Base-by-base conservation (phyloP, 192 early-diverging fungal genomes). In the Coemansia nantahalensis region DNA sequence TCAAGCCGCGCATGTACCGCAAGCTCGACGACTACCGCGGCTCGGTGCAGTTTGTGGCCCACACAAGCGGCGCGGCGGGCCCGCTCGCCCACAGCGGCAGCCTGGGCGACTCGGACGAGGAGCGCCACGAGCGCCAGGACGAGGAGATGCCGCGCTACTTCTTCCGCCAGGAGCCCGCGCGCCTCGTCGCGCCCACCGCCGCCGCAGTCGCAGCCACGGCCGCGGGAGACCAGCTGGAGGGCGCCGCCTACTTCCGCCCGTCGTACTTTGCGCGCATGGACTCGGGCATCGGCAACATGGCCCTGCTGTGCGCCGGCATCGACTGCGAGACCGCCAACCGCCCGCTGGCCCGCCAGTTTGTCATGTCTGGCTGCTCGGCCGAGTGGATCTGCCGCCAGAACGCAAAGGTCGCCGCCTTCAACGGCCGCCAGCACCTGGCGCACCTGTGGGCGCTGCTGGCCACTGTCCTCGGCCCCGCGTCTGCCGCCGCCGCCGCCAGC, bases 101-200 rank as follows among this genome's bases (percentile, higher is more conserved):
- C n/a, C 16, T 40, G 18, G 57, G 46, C 47, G 51, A 52, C 31
- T 52, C 50, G 5, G 59, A 51, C 44, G 53, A 45, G 19, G 61
- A 59, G 22, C 56, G 73, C 13, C 61, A 62, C 52, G 52, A 77
- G 22, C 66, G 55, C 19, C 47, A 49, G 35, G 47, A 49, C 16
- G 71, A 69, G 21, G 73, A 69, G 18, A 58, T 57, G 26, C 73
- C 73, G 9, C 61, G 59, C 8, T 77, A 54, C 39, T 77, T 62
- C 31, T 77, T 70, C 62, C 53, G 62, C 12, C 64, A 61, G 45
- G 59, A 68, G 39, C 44, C 43, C 19, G 44, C 26, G 24, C 54
- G 49, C 15, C 33, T 16, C 16, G 23, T 50, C 7, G 11, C 22
- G 36, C 22, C 66, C 12, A 36, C 34, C n/a, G 24, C 30, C 33